Evolutionary conservation across 768 basidiomycete species (phyloP), one percentile per base, ranked within the genome.

Genomic region (Tephrocybe sp.): DNA sequence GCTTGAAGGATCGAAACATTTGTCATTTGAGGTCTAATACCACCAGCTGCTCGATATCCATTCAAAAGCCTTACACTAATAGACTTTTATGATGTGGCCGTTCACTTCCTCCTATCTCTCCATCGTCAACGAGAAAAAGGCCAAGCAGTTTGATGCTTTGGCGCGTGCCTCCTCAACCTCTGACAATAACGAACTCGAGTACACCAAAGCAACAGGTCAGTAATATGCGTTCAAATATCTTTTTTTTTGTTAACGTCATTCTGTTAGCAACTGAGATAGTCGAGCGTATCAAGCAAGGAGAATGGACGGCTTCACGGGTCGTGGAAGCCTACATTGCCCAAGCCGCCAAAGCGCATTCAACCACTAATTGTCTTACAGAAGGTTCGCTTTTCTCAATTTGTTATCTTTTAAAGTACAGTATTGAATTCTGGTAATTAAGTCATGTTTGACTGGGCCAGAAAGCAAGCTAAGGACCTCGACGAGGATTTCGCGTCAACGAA

Each of bases 281-380:
- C 22, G 39, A 53, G 9, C 70, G 56, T 37, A 79, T 81, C 44
- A 56, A 70, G 54, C 65, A 64, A 8, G 73, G 76, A 8, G 70
- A 76, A 62, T 81, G 78, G 78, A 77, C 77, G 1, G 76, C 79
- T 34, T 69, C 74, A 1, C 62, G 73, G 41, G 76, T 86, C 42
- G 64, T 87, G 11, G 72, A 75, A 18, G 83, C 86, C 0, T 88
- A 79, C 60, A 80, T 83, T 50, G 73, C 78, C 36, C 76, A 76
- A 24, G 79, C 86, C 9, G 68, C 75, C 1, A 64, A 77, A 22
- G 86, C 86, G 3, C 89, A 92, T 11, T 63, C 69, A 28, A 69
- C 70, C 52, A 87, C 84, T 3, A 92, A 92, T 60, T 89, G 87
- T 59, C 57, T 92, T 35, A 93, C 91, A 1, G 90, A 92, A 77